Percentiles rank a stretch among this genome's conserved stretches.
Conservation (phyloP, 306 rosid species). For the Lupinus albus region DNA sequence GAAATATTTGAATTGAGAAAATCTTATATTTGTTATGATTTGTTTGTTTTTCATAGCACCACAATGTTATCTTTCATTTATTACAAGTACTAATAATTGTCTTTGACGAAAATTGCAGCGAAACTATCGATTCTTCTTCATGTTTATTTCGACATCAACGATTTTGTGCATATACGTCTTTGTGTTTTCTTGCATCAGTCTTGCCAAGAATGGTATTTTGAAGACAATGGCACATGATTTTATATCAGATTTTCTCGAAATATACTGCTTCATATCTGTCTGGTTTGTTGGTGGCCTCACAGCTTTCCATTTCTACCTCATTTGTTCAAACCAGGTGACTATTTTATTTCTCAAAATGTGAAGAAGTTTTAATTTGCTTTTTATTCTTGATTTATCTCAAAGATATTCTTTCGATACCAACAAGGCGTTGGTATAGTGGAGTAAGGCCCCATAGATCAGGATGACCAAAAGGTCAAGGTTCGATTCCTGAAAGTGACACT, state of each 20-base stretch:
- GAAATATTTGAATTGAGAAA: too few relatives aligned
- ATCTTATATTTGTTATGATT: too few relatives aligned
- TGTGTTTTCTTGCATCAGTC: constrained; percentile 63
- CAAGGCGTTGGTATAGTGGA: too few relatives aligned
- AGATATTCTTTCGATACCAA: background rate
- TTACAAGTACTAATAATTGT: constrained; percentile 39
- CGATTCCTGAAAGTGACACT: too few relatives aligned
- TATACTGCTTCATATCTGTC: constrained; percentile 76
- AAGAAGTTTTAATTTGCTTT: constrained; percentile 3
- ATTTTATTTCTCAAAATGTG: constrained; percentile 38
- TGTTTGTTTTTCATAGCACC: too few relatives aligned
- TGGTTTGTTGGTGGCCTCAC: constrained; percentile 99
- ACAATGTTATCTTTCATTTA: background rate
- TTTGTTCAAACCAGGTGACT: constrained; percentile 84
- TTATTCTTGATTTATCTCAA: constrained; percentile 32
- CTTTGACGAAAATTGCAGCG: constrained; percentile 64
- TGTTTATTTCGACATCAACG: constrained; percentile 88
- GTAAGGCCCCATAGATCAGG: too few relatives aligned
- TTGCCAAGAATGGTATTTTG: constrained; percentile 43
- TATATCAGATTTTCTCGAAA: constrained; percentile 64
- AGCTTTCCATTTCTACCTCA: constrained; percentile 82
- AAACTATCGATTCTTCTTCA: constrained; percentile 87
- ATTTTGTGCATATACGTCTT: constrained; percentile 82
- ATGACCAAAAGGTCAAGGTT: too few relatives aligned
- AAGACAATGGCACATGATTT: constrained; percentile 55